Evolutionary conservation across 2,329 filamentous ascomycete species (phyloP), one percentile per base, ranked within the genome.

Genomic region (Pezizomycotina sp.): DNA sequence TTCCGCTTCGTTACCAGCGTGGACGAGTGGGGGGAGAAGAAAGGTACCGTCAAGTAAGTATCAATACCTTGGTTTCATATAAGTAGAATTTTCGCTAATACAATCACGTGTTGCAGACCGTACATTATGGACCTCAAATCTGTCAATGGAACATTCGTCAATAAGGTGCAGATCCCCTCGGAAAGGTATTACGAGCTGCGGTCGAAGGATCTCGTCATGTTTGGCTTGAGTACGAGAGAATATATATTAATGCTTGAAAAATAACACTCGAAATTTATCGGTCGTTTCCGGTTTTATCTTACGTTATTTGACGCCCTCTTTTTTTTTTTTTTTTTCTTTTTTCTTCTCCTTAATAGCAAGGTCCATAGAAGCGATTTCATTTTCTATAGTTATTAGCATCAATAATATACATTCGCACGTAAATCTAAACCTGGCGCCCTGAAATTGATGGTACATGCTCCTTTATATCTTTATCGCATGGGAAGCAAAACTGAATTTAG

Each of bases 111-210:
- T 41, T 63, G 67, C 16, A 64, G 60, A 60, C 84, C 84, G 1
- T 98, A 95, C 59, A 56, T 95, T 6, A 81, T 98, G 47, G 89
- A 98, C 58, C 61, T 98, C 31, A 84, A 93, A 51, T 92, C 82
- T 50, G 80, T 80, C 29, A 93, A 95, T 56, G 86, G 89, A 22
- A 93, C 86, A 2, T 65, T 60, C 38, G 62, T 98, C 47, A 93
- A 95, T 53, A 74, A 73, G 21, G 72, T 80, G 43, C 63, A 62
- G 50, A 60, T 92, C 3, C 77, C 80, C 2, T 65, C 69, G 9
- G 78, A 78, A 52, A 68, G 83, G 44, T 98, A 83, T 56, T 62
- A 92, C 34, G 86, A 98, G 58, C 59, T 95, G 37, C 69, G 75
- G 55, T 77, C 89, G 55, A 84, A 83, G 60, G 89, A 98, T 57